Base-by-base conservation (phyloP, 1,284 basidiomycete genomes). In the Inonotus obliquus region DNA sequence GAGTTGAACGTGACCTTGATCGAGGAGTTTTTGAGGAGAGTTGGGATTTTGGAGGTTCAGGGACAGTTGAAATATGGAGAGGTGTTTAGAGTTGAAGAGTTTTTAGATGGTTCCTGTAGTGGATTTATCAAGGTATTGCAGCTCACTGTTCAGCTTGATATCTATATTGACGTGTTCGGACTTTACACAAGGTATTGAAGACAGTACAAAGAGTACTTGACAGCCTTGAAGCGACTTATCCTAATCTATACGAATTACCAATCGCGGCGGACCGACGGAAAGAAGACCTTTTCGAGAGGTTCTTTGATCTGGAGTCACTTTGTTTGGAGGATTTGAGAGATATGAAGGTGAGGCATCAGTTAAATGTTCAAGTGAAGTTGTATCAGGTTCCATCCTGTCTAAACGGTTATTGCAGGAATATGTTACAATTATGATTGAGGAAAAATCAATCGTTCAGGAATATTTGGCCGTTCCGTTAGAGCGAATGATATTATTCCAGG, bases 61-160 rank as follows among this genome's bases (percentile, higher is more conserved):
- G 70, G 72, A 7, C 60, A 64, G 32, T 51, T 77, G 2, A 64
- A 72, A 2, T 76, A 72, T 63, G 76, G 76, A 52, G 77, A 78
- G 63, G 72, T 75, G 25, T 60, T 78, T 54, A 69, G 71, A 57
- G 64, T 69, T 54, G 71, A 76, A 21, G 76, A 77, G 65, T 70
- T 77, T 35, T 70, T 74, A 19, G 69, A 68, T 56, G 73, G 71
- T 1, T 69, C 71, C 13, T 69, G 65, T 65, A 63, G 69, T 1
- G 74, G 72, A 1, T 77, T 77, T 61, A 65, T 71, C 17, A 77
- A 74, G 68, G 75, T 76, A 63, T 25, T 69, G 38, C 63, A 38
- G 11, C 19, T 7, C n/a, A 14, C 48, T 10, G n/a, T 39, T 10
- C 2, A 4, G n/a, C 56, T 25, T 19, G 49, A 53, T 51, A 6